phyloP scores from a whole-genome alignment of 345 rosid genomes.

The Eucalyptus paniculata region DNA sequence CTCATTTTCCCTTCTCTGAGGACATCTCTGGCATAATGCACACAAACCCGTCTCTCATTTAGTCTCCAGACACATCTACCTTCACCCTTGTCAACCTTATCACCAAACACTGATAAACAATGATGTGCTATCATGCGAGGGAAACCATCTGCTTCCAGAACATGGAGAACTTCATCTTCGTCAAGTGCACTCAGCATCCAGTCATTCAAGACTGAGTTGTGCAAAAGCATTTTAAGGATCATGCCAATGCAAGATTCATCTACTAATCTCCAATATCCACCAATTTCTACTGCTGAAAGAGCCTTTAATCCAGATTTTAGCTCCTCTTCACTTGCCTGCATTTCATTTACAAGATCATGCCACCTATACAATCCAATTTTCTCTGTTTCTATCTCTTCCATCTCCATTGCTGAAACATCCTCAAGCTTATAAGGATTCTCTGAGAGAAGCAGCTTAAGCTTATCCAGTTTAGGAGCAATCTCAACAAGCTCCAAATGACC shows the following conservation, averaged over 20 bases:
- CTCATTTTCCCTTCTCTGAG: constrained; percentile 55
- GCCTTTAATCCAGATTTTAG: constrained; percentile 38
- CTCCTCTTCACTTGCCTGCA: constrained; percentile 87
- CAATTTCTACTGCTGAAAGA: constrained; percentile 72
- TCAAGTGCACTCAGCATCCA: constrained; percentile 52
- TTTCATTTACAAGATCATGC: constrained; percentile 52
- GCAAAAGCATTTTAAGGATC: constrained; percentile 54
- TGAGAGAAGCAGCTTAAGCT: constrained; percentile 51
- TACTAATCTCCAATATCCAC: constrained; percentile 75
- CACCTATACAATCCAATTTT: constrained; percentile 32
- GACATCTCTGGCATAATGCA: constrained; percentile 63
- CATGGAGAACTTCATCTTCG: constrained; percentile 47
- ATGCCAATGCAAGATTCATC: constrained; percentile 58
- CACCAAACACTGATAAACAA: constrained; percentile 51
- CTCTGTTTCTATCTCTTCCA: constrained; percentile 6
- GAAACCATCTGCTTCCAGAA: constrained; percentile 60
- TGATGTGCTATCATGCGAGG: constrained; percentile 38
- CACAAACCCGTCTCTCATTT: constrained; percentile 54
- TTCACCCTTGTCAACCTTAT: constrained; percentile 16
- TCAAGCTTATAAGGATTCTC: constrained; percentile 35
- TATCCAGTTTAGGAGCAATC: constrained; percentile 82
- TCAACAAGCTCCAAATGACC: constrained; percentile 78
- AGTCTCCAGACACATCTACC: constrained; percentile 39
- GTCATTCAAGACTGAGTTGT: constrained; percentile 51
- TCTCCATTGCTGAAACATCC: constrained; percentile 29